phyloP scores from a whole-genome alignment of 345 rosid species.

The Gossypium mustelinum region DNA sequence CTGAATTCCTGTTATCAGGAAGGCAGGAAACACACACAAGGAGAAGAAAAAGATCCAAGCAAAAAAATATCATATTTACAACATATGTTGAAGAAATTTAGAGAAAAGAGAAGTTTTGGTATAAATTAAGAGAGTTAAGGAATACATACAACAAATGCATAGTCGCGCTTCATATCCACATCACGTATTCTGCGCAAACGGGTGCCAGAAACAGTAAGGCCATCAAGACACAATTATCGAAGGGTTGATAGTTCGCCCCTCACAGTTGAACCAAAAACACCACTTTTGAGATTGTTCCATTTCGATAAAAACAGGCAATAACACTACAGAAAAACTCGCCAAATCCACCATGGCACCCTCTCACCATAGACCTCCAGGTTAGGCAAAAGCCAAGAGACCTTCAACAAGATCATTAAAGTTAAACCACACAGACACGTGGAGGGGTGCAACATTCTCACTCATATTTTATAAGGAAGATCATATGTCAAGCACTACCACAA shows the following conservation, averaged over 20 bases:
- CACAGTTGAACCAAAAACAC: conserved; percentile 89
- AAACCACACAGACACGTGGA: conserved; percentile 47
- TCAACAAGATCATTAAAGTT: conserved; percentile 90
- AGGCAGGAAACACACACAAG: neutral
- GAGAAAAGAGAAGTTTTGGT: neutral
- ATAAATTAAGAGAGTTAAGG: conserved; percentile 4
- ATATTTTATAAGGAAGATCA: conserved; percentile 31
- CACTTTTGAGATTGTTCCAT: conserved; percentile 83
- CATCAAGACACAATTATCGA: conserved; percentile 81
- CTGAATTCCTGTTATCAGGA: conserved; percentile 56
- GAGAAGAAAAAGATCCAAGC: neutral
- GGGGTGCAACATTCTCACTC: conserved; percentile 42
- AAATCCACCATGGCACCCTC: conserved; percentile 85
- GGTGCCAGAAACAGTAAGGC: conserved; percentile 92
- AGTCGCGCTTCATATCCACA: conserved; percentile 97
- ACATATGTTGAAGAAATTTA: neutral
- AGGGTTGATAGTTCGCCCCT: conserved; percentile 81
- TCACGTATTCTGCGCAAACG: conserved; percentile 89
- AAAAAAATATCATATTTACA: conserved; percentile 30
- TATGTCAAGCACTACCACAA: conserved; percentile 28
- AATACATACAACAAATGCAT: conserved; percentile 78
- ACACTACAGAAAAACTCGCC: conserved; percentile 81
- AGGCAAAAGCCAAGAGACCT: conserved; percentile 82
- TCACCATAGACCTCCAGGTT: conserved; percentile 85
- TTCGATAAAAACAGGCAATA: conserved; percentile 72